Conservation (phyloP, 306 rosid genomes). For the Medicago arabica region DNA sequence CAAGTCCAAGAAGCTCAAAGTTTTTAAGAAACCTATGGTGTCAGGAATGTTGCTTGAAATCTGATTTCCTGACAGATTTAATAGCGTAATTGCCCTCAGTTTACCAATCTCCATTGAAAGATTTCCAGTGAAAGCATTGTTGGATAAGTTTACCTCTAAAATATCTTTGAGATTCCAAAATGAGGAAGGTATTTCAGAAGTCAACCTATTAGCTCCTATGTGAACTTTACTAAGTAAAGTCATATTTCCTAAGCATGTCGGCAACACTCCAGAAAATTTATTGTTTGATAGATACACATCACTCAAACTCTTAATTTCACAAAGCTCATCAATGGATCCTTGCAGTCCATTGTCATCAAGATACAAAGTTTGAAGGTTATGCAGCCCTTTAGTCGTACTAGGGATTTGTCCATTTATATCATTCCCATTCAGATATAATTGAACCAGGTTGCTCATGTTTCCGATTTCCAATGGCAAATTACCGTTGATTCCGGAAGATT, state of each 20-base stretch:
- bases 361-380: slow-evolving; percentile 32
- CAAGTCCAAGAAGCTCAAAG: slow-evolving; percentile 41
- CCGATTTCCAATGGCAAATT: slow-evolving; percentile 40
- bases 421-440: slow-evolving; percentile 3
- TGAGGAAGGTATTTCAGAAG: not conserved
- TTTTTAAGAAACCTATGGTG: slow-evolving; percentile 1
- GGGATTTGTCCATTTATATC: slow-evolving; percentile 43
- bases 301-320: slow-evolving; percentile 35
- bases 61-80: slow-evolving; percentile 42
- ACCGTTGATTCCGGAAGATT: not conserved
- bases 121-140: slow-evolving; percentile 36
- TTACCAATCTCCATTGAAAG: slow-evolving; percentile 34
- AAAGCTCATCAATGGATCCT: slow-evolving; percentile 40
- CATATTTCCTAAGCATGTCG: slow-evolving; percentile 49
- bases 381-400: slow-evolving; percentile 19
- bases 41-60: slow-evolving; percentile 43
- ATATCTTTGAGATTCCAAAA: slow-evolving; percentile 45
- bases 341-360: slow-evolving; percentile 34
- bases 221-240: slow-evolving; percentile 28
- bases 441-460: slow-evolving; percentile 32
- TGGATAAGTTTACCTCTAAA: slow-evolving; percentile 21
- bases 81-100: not conserved
- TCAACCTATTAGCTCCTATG: slow-evolving; percentile 25
- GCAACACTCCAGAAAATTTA: slow-evolving; percentile 38
- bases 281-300: slow-evolving; percentile 9